Conservation (phyloP, 805 yeast species). For the Novakomyces olei region DNA sequence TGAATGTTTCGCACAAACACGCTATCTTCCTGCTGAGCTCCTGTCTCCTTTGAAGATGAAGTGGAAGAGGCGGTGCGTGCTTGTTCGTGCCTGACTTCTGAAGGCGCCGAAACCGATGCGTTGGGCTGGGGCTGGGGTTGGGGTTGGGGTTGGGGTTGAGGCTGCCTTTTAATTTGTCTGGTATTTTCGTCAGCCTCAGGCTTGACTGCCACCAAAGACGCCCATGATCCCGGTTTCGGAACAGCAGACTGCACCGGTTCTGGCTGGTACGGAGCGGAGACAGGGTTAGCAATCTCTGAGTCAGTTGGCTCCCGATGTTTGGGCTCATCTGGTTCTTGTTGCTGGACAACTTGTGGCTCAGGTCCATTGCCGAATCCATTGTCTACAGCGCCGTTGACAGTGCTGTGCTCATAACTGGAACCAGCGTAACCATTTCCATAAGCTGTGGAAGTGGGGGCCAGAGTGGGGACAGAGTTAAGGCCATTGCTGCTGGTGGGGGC, state of each 20-base stretch:
- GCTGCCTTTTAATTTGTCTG: too few relatives aligned
- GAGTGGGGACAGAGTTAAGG: not conserved
- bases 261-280: not conserved
- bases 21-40: not conserved
- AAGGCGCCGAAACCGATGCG: too few relatives aligned
- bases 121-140: not conserved
- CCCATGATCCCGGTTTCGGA: too few relatives aligned
- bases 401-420: not conserved
- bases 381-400: not conserved
- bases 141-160: not conserved
- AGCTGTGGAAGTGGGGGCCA: not conserved
- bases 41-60: not conserved
- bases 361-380: not conserved
- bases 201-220: too few relatives aligned
- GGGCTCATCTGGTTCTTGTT: not conserved
- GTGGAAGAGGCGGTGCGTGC: not conserved
- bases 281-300: not conserved
- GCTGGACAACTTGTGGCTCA: not conserved
- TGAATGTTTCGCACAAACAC: conserved; percentile 2
- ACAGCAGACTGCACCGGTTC: too few relatives aligned
- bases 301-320: not conserved
- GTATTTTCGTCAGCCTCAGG: too few relatives aligned
- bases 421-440: not conserved
- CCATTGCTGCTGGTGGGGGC: not conserved
- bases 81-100: too few relatives aligned